A percentile compares a stretch with the other conserved stretches of the same genome.
These are phyloP conservation scores for Ophiocordyceps camponoti-rufipedis DNA, from an alignment of 2,329 filamentous ascomycete species.

Conservation along the genomic window DNA sequence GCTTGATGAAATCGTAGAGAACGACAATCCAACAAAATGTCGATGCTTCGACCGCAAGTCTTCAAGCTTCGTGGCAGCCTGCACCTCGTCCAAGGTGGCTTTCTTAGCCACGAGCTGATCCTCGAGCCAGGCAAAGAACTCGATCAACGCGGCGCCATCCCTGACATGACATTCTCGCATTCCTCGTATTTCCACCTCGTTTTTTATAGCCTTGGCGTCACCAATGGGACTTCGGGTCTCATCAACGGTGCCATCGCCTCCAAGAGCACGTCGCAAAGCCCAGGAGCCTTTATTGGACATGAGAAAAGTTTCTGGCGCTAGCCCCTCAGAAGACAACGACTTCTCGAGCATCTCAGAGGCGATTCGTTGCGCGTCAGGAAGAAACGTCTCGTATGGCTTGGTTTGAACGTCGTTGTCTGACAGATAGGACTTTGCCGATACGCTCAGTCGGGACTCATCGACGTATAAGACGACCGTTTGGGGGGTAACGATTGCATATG, in stretches of 20 bases:
- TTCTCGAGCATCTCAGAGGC: slow-evolving; percentile 19
- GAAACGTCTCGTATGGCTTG: slow-evolving; percentile 68
- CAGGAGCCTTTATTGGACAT: slow-evolving; percentile 84
- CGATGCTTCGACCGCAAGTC: slow-evolving; percentile 48
- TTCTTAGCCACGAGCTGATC: slow-evolving; percentile 64
- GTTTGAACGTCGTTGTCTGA: slow-evolving; percentile 50
- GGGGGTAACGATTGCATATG: slow-evolving; percentile 76
- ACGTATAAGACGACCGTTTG: slow-evolving; percentile 66
- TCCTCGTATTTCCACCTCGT: slow-evolving; percentile 70
- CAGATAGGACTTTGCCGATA: slow-evolving; percentile 52
- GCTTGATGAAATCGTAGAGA: slow-evolving; percentile 90
- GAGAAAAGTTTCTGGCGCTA: slow-evolving; percentile 46
- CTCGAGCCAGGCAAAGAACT: slow-evolving; percentile 96
- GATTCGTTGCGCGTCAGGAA: slow-evolving; percentile 55
- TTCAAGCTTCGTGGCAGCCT: slow-evolving; percentile 83
- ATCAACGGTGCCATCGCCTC: slow-evolving; percentile 70
- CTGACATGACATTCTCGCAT: slow-evolving; percentile 91
- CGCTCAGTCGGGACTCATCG: slow-evolving; percentile 57
- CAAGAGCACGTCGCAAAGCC: slow-evolving; percentile 74
- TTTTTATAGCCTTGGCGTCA: slow-evolving; percentile 90
- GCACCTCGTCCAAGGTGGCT: slow-evolving; percentile 64
- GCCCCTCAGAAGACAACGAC: slow-evolving; percentile 12
- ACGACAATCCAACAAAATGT: slow-evolving; percentile 77
- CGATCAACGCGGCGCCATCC: slow-evolving; percentile 75
- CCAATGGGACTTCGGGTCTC: slow-evolving; percentile 74